Conservation (phyloP, 2,329 filamentous ascomycete species). For the Aspergillus tamarii region DNA sequence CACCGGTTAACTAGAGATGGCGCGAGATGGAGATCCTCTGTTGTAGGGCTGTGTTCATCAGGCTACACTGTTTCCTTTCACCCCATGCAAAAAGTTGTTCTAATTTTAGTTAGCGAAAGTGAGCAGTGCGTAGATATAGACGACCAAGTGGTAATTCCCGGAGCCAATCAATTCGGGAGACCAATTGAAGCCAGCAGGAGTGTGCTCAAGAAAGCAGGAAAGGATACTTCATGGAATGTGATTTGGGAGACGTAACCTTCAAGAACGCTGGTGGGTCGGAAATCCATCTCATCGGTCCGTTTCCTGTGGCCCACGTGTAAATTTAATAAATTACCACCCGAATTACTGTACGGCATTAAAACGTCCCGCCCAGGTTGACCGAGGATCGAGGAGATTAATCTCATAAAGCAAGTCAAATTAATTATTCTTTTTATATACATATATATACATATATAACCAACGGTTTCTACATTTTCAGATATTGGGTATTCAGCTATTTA, state of each 20-base stretch:
- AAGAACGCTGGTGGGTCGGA: conserved; percentile 15
- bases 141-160: not conserved
- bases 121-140: not conserved
- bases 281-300: conserved; percentile 8
- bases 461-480: not conserved
- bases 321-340: not conserved
- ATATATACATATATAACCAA: not conserved
- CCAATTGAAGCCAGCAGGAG: not conserved
- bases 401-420: not conserved
- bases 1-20: conserved; percentile 9
- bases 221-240: not conserved
- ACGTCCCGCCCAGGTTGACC: not conserved
- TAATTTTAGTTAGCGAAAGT: conserved; percentile 13
- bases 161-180: conserved; percentile 1
- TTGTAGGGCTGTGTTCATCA: conserved; percentile 29
- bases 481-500: not conserved
- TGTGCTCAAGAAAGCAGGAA: not conserved
- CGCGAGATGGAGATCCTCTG: conserved; percentile 11
- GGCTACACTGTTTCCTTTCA: conserved; percentile 33
- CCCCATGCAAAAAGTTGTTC: conserved; percentile 8
- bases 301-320: conserved; percentile 22
- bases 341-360: not conserved
- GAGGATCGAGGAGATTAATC: not conserved
- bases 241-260: conserved; percentile 16
- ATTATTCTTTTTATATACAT: not conserved